Evolutionary conservation across 2,329 filamentous ascomycete genomes (phyloP).

Genomic region (Aspergillus sclerotialis): DNA sequence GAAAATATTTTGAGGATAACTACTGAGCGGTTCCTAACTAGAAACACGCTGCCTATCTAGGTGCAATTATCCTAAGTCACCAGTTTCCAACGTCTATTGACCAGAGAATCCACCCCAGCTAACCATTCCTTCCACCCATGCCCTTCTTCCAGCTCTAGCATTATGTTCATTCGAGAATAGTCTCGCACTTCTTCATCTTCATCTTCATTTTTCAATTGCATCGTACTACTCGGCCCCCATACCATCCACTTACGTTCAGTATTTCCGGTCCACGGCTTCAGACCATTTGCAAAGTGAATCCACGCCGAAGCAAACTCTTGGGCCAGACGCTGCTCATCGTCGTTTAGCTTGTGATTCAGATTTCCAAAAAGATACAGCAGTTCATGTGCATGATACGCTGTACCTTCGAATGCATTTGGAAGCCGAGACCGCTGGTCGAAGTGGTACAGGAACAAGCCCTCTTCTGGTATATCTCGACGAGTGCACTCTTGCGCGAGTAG

Average conservation of each 20-base stretch:
- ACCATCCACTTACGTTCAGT: slow-evolving; percentile 13
- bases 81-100: slow-evolving; percentile 14
- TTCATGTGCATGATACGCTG: slow-evolving; percentile 21
- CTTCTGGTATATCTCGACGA: neutral
- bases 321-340: slow-evolving; percentile 10
- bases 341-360: slow-evolving; percentile 13
- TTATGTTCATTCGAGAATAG: slow-evolving; percentile 14
- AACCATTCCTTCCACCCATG: slow-evolving; percentile 14
- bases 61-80: no score
- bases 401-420: slow-evolving; percentile 15
- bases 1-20: no score
- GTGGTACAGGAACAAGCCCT: slow-evolving; percentile 18
- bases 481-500: slow-evolving; percentile 4
- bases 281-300: slow-evolving; percentile 16
- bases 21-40: no score
- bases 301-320: slow-evolving; percentile 14
- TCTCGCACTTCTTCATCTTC: slow-evolving; percentile 13
- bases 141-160: slow-evolving; percentile 12
- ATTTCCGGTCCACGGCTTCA: slow-evolving; percentile 11
- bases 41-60: no score
- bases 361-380: slow-evolving; percentile 19
- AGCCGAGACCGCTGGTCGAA: slow-evolving; percentile 20
- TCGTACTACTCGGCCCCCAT: slow-evolving; percentile 13
- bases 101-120: slow-evolving; percentile 14
- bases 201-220: slow-evolving; percentile 11